Evolutionary conservation across 345 rosid species (phyloP).

Genomic region (Pseudoturritis turrita): DNA sequence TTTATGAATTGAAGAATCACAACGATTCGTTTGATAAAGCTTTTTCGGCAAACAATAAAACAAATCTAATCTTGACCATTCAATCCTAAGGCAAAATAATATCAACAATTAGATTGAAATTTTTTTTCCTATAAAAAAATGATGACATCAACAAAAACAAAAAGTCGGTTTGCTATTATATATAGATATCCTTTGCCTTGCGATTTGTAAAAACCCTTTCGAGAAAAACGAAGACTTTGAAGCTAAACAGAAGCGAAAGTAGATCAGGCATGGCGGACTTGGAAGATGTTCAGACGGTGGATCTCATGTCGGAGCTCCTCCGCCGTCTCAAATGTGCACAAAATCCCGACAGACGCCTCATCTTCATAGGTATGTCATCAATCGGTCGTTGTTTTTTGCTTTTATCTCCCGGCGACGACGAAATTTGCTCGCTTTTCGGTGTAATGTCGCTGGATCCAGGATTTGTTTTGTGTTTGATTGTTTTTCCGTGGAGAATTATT

Average conservation of each 20-base stretch:
- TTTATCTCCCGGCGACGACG: background rate
- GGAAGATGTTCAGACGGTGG: slow-evolving; percentile 70
- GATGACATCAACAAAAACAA: too few relatives aligned
- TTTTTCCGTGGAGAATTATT: background rate
- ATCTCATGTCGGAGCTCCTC: slow-evolving; percentile 87
- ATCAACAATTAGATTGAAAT: too few relatives aligned
- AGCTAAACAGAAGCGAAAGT: slow-evolving; percentile 1
- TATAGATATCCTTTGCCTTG: too few relatives aligned
- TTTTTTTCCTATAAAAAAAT: too few relatives aligned
- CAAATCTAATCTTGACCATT: too few relatives aligned
- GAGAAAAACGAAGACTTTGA: slow-evolving; percentile 12
- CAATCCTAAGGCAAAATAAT: too few relatives aligned
- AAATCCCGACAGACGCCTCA: slow-evolving; percentile 86
- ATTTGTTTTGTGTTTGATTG: background rate
- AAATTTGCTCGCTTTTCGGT: background rate
- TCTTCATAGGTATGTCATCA: slow-evolving; percentile 59
- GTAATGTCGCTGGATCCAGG: slow-evolving; percentile 4
- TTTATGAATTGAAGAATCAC: too few relatives aligned
- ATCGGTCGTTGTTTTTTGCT: background rate
- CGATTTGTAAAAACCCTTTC: background rate
- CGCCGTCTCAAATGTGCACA: slow-evolving; percentile 78
- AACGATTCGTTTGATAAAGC: too few relatives aligned
- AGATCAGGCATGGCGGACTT: slow-evolving; percentile 40
- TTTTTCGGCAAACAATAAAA: too few relatives aligned
- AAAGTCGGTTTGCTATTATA: too few relatives aligned